Base-by-base conservation (phyloP, 2,329 filamentous ascomycete species). In the Aspergillus carbonarius region DNA sequence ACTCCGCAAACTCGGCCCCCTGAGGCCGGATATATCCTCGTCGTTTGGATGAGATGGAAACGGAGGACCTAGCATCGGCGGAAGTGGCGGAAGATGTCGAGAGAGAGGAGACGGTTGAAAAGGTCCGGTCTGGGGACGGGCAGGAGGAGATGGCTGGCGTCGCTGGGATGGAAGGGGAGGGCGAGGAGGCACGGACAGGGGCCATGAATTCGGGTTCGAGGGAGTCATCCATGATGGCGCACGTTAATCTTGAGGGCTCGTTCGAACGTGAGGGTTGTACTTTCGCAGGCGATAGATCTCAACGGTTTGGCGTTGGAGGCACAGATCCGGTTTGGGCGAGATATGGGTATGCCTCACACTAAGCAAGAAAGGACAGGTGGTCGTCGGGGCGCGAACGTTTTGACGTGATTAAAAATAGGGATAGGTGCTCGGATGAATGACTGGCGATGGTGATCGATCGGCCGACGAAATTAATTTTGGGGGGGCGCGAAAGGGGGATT, bases 21-120 rank as follows among this genome's bases (percentile, higher is more conserved):
- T 92, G 89, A 0, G 93, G 92, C 51, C 93, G 85, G 78, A 96
- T 90, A 78, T 93, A 97, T 44, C 93, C 93, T 62, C 92, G 85
- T 68, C 91, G 83, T 60, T 86, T 77, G 12, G 76, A 74, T 12
- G 76, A 74, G 35, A 71, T 70, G 39, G 78, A 78, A 18, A 77
- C 68, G 5, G 77, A 76, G 1, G 77, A 79, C 58, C 74, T 70
- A 42, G 75, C 77, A 67, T 75, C 73, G 47, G 70, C 70, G 37
- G 77, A 79, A 55, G 72, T 74, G 60, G 74, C 74, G 27, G 79
- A 81, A 35, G 75, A 77, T 18, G 75, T 75, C 17, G 79, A 81
- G 40, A 74, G 70, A 34, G 77, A 79, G 13, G 78, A 80, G 25
- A 78, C 68, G 57, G 76, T 77, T 34, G 78, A 80, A 62, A 79